These are phyloP conservation scores for Creolimax fragrantissima DNA, from an alignment of 78 protist genomes.

Conservation along the genomic window DNA sequence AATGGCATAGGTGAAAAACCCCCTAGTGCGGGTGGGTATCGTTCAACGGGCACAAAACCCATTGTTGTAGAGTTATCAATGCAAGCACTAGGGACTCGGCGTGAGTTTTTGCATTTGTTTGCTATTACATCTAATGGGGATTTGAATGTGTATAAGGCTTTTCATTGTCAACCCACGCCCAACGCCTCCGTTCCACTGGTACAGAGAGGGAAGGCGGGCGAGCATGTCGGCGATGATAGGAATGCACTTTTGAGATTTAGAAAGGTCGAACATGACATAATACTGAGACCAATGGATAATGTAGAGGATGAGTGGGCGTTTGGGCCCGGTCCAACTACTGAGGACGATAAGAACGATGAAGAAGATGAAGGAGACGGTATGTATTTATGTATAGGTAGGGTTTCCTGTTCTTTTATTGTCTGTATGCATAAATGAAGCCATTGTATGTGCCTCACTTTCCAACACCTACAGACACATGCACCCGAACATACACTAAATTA, in stretches of 20 bases:
- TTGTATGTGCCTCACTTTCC: no score
- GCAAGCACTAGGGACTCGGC: not conserved
- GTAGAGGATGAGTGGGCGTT: slow-evolving; percentile 1
- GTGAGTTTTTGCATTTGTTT: not conserved
- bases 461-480: no score
- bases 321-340: not conserved
- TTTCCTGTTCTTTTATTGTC: no score
- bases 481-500: no score
- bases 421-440: no score
- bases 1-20: no score
- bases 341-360: not conserved
- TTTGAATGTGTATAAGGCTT: not conserved
- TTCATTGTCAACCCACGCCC: not conserved
- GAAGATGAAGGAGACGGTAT: no score
- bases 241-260: not conserved
- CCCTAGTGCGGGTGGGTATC: no score
- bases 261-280: not conserved
- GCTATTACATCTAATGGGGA: not conserved
- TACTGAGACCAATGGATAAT: not conserved
- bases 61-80: no score
- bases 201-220: not conserved
- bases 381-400: no score
- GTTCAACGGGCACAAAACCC: no score
- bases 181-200: no score
- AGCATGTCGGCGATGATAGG: not conserved